These are phyloP conservation scores for Geotrichum cucujoidarum DNA, from an alignment of 1,139 yeast species.

Conservation along the genomic window DNA sequence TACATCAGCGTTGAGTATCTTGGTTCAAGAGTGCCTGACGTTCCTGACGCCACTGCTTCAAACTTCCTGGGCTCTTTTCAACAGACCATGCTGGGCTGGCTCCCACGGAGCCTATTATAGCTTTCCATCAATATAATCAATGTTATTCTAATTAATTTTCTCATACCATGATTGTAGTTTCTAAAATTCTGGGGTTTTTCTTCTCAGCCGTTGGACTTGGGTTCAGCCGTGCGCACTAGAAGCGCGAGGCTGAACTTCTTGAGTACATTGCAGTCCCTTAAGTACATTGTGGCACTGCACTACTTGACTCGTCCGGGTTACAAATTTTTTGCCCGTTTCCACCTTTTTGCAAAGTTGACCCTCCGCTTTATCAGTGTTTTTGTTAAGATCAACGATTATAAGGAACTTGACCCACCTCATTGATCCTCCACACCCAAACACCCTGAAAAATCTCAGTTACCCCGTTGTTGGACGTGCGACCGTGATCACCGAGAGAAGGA, in stretches of 20 bases:
- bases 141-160: no score
- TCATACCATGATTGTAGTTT: no score
- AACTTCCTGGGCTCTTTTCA: neutral
- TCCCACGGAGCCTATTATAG: neutral
- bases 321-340: neutral
- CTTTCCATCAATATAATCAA: no score
- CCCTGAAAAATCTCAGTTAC: neutral
- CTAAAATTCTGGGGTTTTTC: no score
- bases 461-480: no score
- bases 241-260: no score
- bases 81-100: neutral
- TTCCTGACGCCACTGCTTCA: neutral
- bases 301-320: constrained; percentile 3
- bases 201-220: no score
- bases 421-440: neutral
- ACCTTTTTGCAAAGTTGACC: neutral
- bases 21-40: neutral
- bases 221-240: no score
- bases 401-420: neutral
- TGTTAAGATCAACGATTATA: neutral
- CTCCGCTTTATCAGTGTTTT: neutral
- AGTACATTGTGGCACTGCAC: no score
- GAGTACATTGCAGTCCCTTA: no score
- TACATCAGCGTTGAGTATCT: neutral
- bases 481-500: neutral